Percentiles rank a stretch among this genome's conserved stretches.
Conservation (phyloP, 306 rosid genomes). For the Hylodesmum podocarpum region DNA sequence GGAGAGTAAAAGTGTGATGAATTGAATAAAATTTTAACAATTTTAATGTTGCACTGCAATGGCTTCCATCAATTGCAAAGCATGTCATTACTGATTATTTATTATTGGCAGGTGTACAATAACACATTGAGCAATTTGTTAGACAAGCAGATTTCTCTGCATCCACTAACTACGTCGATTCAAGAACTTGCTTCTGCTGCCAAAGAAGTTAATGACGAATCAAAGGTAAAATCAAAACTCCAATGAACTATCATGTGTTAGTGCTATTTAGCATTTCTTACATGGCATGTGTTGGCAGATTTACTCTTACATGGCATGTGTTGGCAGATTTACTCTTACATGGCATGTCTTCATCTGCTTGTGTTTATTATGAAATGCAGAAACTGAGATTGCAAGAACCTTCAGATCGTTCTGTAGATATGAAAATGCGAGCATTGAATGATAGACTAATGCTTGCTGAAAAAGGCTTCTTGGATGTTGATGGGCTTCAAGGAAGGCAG, state of each 20-base stretch:
- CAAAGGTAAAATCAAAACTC: slow-evolving; percentile 38
- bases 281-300: too few relatives aligned
- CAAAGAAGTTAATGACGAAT: slow-evolving; percentile 52
- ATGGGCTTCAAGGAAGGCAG: slow-evolving; percentile 59
- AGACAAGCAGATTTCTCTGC: slow-evolving; percentile 35
- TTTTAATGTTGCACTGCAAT: not conserved
- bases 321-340: not conserved
- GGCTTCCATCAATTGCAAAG: not conserved
- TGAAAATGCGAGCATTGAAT: slow-evolving; percentile 70
- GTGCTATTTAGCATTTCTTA: not conserved
- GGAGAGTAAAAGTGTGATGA: not conserved
- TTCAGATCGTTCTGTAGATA: slow-evolving; percentile 26
- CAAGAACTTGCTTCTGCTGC: slow-evolving; percentile 62
- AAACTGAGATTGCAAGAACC: slow-evolving; percentile 48
- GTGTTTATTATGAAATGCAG: slow-evolving; percentile 41
- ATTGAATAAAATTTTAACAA: not conserved
- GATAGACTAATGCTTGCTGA: slow-evolving; percentile 77
- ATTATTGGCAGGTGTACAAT: slow-evolving; percentile 35
- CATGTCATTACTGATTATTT: not conserved
- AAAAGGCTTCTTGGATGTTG: slow-evolving; percentile 75
- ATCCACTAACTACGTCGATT: slow-evolving; percentile 47
- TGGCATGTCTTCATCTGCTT: not conserved
- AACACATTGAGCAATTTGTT: slow-evolving; percentile 45
- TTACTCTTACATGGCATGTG: not conserved
- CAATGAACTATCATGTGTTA: not conserved